Conservation (phyloP, 441 rosid species). For the Biscutella laevigata region DNA sequence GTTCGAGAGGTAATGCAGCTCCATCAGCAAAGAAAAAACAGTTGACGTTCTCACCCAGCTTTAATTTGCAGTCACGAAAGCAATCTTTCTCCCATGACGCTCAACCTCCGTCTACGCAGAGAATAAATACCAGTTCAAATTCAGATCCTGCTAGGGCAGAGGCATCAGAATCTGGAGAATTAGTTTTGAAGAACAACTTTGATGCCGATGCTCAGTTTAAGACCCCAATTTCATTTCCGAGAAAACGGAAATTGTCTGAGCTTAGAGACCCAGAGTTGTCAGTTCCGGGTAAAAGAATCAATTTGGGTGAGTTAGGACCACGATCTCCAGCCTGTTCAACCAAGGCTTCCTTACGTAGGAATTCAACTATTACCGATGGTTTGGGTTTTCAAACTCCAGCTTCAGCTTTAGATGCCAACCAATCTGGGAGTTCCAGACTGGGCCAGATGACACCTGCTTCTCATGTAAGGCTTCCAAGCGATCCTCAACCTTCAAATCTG, state of each 20-base stretch:
- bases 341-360: slow-evolving; percentile 44
- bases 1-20: slow-evolving; percentile 38
- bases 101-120: slow-evolving; percentile 38
- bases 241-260: slow-evolving; percentile 73
- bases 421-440: slow-evolving; percentile 36
- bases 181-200: slow-evolving; percentile 28
- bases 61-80: slow-evolving; percentile 46
- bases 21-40: slow-evolving; percentile 67
- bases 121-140: slow-evolving; percentile 31
- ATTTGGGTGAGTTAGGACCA: slow-evolving; percentile 57
- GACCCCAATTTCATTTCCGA: slow-evolving; percentile 62
- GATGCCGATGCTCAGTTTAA: slow-evolving; percentile 56
- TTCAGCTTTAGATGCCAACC: slow-evolving; percentile 49
- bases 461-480: slow-evolving; percentile 45
- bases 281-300: slow-evolving; percentile 59
- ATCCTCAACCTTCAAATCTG: slow-evolving; percentile 52
- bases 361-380: slow-evolving; percentile 35
- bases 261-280: slow-evolving; percentile 52
- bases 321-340: slow-evolving; percentile 59
- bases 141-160: slow-evolving; percentile 29
- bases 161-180: slow-evolving; percentile 39
- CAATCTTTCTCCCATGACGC: slow-evolving; percentile 41
- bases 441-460: slow-evolving; percentile 40
- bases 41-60: slow-evolving; percentile 64
- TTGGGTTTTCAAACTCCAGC: slow-evolving; percentile 52